Evolutionary conservation across 2,329 filamentous ascomycete genomes (phyloP), one percentile per base, ranked within the genome.

Genomic region (Penicillium occitanis): DNA sequence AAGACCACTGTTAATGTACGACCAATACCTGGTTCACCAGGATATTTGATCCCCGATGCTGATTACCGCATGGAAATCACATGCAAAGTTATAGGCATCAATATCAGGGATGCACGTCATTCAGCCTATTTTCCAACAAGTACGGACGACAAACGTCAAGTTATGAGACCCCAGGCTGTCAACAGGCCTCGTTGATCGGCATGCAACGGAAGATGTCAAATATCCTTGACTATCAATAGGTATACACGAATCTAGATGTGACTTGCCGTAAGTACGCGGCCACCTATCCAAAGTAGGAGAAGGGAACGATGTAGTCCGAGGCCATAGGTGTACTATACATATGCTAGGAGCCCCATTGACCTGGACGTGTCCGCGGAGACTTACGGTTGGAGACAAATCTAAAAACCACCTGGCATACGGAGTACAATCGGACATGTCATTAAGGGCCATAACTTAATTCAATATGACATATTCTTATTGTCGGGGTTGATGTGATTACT

Each of bases 341-440:
- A 35, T 35, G 30, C 51, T 11, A 35, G 17, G 11, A 22, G 30
- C 10, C 30, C 5, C 5, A 57, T 55, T 35, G 28, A 55, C 53
- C 33, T 57, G 33, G 53, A 25, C 19, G n/a, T 37, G 19, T 37
- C 33, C 10, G 28, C 53, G n/a, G 22, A 37, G n/a, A 7, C 35
- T 57, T 37, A 57, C 19, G 53, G 33, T 11, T n/a, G 53, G 33
- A 37, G 53, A 40, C 10, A 22, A 13, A 35, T 6, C 22, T 17
- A 19, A 13, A 19, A 22, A 57, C 11, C 11, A 37, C n/a, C 33
- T 57, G 33, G 53, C 33, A 37, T 40, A 35, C 11, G 11, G 33
- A 11, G 11, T 35, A 57, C n/a, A 40, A 37, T 57, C n/a, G 53
- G 33, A 57, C 53, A 35, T 57, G 53, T 57, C 53, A 57, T 17